Evolutionary conservation across 2,329 filamentous ascomycete species (phyloP).

Genomic region (Monilinia aucupariae): DNA sequence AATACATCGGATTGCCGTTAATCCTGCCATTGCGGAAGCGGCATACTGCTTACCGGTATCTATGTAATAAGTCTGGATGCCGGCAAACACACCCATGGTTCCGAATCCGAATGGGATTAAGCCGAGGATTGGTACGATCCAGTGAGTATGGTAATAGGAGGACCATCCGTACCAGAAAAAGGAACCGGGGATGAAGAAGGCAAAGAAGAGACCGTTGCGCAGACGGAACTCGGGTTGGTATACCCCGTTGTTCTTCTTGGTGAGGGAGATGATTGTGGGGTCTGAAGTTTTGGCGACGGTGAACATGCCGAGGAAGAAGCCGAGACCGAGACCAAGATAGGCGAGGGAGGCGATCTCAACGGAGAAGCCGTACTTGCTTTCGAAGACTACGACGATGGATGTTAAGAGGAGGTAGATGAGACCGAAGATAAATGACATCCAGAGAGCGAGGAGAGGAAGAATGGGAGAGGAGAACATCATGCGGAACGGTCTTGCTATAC

Average conservation of each 20-base stretch:
- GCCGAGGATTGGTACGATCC: conserved; percentile 42
- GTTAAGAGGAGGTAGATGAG: conserved; percentile 32
- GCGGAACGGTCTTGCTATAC: conserved; percentile 36
- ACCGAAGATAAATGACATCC: conserved; percentile 25
- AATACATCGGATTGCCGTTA: conserved; percentile 40
- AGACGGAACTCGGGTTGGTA: conserved; percentile 31
- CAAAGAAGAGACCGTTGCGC: conserved; percentile 42
- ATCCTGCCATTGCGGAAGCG: conserved; percentile 37
- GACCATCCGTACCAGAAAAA: conserved; percentile 48
- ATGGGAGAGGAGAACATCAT: conserved; percentile 46
- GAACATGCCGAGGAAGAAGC: conserved; percentile 38
- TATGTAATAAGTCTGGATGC: conserved; percentile 43
- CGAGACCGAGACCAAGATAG: conserved; percentile 44
- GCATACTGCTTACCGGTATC: conserved; percentile 39
- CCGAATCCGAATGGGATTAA: conserved; percentile 39
- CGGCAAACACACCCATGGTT: conserved; percentile 39
- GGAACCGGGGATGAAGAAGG: conserved; percentile 39
- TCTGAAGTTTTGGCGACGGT: conserved; percentile 43
- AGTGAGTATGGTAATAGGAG: conserved; percentile 36
- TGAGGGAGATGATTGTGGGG: conserved; percentile 42
- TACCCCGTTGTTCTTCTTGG: conserved; percentile 38
- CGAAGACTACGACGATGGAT: conserved; percentile 26
- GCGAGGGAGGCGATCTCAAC: conserved; percentile 41
- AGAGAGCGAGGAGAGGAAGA: conserved; percentile 24
- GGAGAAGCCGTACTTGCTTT: conserved; percentile 39